Base-by-base conservation (phyloP, 192 early-diverging fungal genomes). In the Backusella psychrophila region DNA sequence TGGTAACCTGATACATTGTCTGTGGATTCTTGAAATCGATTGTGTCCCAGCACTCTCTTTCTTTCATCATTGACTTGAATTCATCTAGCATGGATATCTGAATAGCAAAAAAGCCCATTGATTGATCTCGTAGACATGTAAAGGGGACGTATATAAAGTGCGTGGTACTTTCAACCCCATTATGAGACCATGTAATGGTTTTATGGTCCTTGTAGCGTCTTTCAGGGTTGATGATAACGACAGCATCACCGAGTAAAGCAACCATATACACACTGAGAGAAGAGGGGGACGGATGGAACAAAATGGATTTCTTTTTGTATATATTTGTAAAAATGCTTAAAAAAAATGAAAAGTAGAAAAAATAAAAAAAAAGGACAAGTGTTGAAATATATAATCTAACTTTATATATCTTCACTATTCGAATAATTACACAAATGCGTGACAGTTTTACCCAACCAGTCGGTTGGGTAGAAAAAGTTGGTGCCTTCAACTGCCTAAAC, bases 351-450 rank as follows among this genome's bases (percentile, higher is more conserved):
- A 44, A 44, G 42, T 44, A 44, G 42, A 44, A 44, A 44, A 44
- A 44, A 44, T 3, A 14, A 44, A 26, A 56, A 56, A 44, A 44
- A 26, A 56, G 23, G 3, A 63, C 4, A 29, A 63, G 12, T 26
- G 1, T 11, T 29, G 19, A 49, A 44, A 44, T 17, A 44, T 15
- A 49, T n/a, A 49, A 29, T 21, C 56, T 63, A 63, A 63, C 56
- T 63, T 63, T 63, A 14, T 63, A 63, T 63, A 63, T 56, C 26
- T 44, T 17, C 12, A 21, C 8, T 26, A 29, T 63, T 29, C 14
- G 26, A 63, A 39, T 12, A 29, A 63, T 63, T 63, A 63, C 56
- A 63, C 56, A 63, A 63, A 63, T 63, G 56, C 56, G 56, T 63
- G 56, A 59, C 23, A 59, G 53, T 23, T 59, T 59, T 26, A 11